A percentile compares a stretch with the other conserved stretches of the same genome.
Evolutionary conservation across 73 alveolate genomes (phyloP).

Genomic region (Diophrys sp.): DNA sequence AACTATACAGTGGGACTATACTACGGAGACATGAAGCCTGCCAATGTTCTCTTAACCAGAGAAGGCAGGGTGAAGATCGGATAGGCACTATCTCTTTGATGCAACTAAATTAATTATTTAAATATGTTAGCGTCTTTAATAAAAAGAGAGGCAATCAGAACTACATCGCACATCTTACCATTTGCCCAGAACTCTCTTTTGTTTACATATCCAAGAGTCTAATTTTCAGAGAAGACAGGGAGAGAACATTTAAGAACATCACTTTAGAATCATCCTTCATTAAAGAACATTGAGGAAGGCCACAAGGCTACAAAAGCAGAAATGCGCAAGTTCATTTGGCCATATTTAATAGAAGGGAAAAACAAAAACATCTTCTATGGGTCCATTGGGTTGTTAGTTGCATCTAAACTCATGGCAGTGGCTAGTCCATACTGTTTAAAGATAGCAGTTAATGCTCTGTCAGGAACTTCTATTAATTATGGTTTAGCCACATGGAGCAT

Average conservation of each 20-base stretch:
- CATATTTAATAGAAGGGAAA: conserved; percentile 37
- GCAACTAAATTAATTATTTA: too few relatives aligned
- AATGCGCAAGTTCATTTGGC: conserved; percentile 28
- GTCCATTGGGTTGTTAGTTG: conserved; percentile 30
- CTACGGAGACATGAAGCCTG: too few relatives aligned
- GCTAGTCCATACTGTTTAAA: conserved; percentile 57
- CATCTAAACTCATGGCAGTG: conserved; percentile 44
- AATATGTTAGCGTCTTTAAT: too few relatives aligned
- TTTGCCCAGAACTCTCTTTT: too few relatives aligned
- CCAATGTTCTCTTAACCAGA: too few relatives aligned
- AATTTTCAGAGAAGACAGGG: background rate
- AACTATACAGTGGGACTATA: too few relatives aligned
- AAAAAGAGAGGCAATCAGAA: too few relatives aligned
- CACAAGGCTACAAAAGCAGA: conserved; percentile 21
- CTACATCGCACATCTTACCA: too few relatives aligned
- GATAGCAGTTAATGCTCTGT: conserved; percentile 60
- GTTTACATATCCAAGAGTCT: too few relatives aligned
- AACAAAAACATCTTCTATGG: conserved; percentile 8
- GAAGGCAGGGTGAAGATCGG: too few relatives aligned
- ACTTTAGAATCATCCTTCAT: background rate
- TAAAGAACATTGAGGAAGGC: background rate
- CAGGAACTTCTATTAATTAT: conserved; percentile 14
- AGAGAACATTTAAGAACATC: background rate
- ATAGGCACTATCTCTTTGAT: too few relatives aligned
- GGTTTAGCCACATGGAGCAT: conserved; percentile 31